A percentile compares a stretch with the other conserved stretches of the same genome.
Conservation (phyloP, 768 basidiomycete genomes). For the Auriscalpium orientale region DNA sequence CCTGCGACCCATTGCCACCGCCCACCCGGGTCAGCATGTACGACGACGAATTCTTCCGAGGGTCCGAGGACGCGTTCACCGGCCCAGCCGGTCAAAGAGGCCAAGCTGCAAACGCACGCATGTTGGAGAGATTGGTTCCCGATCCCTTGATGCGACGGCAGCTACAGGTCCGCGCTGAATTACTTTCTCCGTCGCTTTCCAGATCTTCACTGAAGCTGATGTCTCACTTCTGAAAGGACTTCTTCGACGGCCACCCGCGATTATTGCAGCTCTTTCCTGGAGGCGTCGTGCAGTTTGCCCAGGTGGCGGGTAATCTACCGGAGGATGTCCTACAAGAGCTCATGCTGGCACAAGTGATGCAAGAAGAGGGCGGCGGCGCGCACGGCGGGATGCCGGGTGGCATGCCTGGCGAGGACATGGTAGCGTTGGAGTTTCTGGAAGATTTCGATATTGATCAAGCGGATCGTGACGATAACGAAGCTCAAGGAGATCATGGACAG, state of each 20-base stretch:
- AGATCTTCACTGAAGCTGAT: neutral
- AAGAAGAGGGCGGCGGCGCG: conserved; percentile 9
- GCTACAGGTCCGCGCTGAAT: conserved; percentile 35
- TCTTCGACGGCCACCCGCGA: conserved; percentile 50
- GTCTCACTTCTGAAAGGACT: conserved; percentile 27
- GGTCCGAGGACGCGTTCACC: conserved; percentile 46
- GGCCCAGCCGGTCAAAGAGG: conserved; percentile 24
- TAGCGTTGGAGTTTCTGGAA: conserved; percentile 8
- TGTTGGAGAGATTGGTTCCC: conserved; percentile 49
- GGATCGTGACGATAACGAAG: neutral
- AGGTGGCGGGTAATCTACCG: conserved; percentile 12
- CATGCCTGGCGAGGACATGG: conserved; percentile 14
- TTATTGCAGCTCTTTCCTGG: conserved; percentile 54
- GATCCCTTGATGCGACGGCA: conserved; percentile 51
- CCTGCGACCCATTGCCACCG: conserved; percentile 87
- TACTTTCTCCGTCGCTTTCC: neutral
- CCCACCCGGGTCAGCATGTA: conserved; percentile 50
- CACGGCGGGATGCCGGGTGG: conserved; percentile 15
- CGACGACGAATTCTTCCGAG: conserved; percentile 67
- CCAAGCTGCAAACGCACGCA: conserved; percentile 41
- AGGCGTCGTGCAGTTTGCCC: conserved; percentile 46
- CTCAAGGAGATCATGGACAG: neutral
- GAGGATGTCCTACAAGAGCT: conserved; percentile 11
- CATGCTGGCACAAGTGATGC: conserved; percentile 5
- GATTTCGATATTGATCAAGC: neutral